A percentile compares a stretch with the other conserved stretches of the same genome.
Conservation (phyloP, 2,329 filamentous ascomycete genomes). For the Colletotrichum somersetense region DNA sequence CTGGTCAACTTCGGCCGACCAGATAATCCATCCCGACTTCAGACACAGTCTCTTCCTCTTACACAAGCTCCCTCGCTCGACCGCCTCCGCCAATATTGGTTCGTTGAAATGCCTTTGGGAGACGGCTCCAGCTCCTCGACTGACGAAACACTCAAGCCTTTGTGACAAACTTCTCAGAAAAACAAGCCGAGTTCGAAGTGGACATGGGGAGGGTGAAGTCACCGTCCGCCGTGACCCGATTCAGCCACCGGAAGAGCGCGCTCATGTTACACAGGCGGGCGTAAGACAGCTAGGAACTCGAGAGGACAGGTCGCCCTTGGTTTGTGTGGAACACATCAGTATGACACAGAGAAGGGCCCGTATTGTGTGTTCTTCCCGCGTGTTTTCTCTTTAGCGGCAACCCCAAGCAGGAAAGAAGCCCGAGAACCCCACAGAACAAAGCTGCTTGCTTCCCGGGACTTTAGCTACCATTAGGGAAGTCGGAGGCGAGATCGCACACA, state of each 20-base stretch:
- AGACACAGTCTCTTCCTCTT: not conserved
- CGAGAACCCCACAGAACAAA: not conserved
- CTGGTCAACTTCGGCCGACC: not conserved
- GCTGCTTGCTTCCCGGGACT: not conserved
- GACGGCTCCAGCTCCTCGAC: not conserved
- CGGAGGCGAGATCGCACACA: constrained; percentile 23
- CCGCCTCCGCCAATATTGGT: too few species aligned
- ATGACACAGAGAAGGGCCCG: not conserved
- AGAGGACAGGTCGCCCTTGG: constrained; percentile 7
- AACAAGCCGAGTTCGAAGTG: constrained; percentile 6
- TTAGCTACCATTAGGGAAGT: constrained; percentile 23
- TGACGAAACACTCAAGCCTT: not conserved
- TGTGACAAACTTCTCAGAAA: not conserved
- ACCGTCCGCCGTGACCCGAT: constrained; percentile 1
- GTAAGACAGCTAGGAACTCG: constrained; percentile 23
- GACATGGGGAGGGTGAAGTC: not conserved
- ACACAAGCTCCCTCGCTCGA: not conserved
- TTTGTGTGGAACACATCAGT: constrained; percentile 23
- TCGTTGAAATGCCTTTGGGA: not conserved
- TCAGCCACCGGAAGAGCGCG: constrained; percentile 2
- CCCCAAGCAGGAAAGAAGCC: not conserved
- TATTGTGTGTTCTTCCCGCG: not conserved
- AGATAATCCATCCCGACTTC: constrained; percentile 26
- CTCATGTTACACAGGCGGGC: constrained; percentile 16
- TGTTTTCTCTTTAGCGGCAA: not conserved